These are phyloP conservation scores for Clarireedia sp. DNA, from an alignment of 2,329 filamentous ascomycete genomes.

Conservation along the genomic window DNA sequence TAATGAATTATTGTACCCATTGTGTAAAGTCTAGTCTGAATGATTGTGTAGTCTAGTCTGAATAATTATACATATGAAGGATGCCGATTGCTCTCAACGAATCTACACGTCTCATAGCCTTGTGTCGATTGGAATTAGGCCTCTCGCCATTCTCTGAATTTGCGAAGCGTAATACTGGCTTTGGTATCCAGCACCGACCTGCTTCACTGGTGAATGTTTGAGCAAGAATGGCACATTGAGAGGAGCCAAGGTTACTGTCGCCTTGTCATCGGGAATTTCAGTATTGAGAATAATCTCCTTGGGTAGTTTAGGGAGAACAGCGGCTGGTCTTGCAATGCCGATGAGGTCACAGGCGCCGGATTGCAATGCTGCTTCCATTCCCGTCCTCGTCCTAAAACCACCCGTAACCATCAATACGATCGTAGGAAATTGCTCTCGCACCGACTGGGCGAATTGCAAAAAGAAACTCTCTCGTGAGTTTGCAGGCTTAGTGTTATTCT, in stretches of 20 bases:
- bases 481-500: slow-evolving; percentile 35
- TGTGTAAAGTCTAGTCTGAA: not conserved
- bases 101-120: not conserved
- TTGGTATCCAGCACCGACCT: slow-evolving; percentile 14
- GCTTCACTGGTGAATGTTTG: slow-evolving; percentile 9
- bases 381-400: slow-evolving; percentile 48
- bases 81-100: too few species aligned
- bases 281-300: slow-evolving; percentile 30
- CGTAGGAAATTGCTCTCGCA: slow-evolving; percentile 37
- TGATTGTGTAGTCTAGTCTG: not conserved
- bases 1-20: too few species aligned
- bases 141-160: slow-evolving; percentile 25
- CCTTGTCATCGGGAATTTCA: slow-evolving; percentile 22
- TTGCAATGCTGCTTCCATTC: slow-evolving; percentile 41
- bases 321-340: slow-evolving; percentile 39
- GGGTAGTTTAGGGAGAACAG: slow-evolving; percentile 37
- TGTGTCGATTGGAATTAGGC: not conserved
- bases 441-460: slow-evolving; percentile 52
- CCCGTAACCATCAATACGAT: slow-evolving; percentile 51
- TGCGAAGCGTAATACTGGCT: slow-evolving; percentile 25
- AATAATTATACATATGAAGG: not conserved
- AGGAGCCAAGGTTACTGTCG: slow-evolving; percentile 8
- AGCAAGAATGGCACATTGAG: slow-evolving; percentile 8
- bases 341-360: slow-evolving; percentile 42
- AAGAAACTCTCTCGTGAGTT: slow-evolving; percentile 58